These are phyloP conservation scores for Fusarium tuaranense DNA, from an alignment of 2,329 filamentous ascomycete species.

Conservation along the genomic window DNA sequence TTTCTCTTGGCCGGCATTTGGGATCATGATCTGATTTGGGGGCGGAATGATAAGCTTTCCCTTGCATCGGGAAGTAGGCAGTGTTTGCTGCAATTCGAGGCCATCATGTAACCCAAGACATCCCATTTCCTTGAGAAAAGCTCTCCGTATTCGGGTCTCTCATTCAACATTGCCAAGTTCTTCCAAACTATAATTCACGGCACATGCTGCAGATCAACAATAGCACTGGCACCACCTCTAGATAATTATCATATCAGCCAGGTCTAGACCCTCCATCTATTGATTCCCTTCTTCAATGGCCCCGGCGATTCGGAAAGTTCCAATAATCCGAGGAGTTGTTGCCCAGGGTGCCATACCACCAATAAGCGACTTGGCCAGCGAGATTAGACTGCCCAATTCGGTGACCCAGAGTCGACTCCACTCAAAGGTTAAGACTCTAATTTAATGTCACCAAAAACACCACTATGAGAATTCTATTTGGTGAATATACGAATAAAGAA, in stretches of 20 bases:
- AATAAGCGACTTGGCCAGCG: background rate
- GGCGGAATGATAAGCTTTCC: background rate
- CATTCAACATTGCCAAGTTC: background rate
- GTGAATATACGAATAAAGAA: background rate
- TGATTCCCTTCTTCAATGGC: background rate
- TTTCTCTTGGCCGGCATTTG: background rate
- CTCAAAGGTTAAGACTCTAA: conserved; percentile 1
- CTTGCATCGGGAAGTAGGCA: background rate
- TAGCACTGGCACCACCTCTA: background rate
- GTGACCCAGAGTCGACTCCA: conserved; percentile 3
- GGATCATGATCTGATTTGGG: background rate
- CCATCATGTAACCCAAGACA: background rate
- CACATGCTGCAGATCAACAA: background rate
- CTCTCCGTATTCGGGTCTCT: background rate
- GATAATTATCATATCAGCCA: background rate
- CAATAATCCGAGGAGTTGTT: background rate
- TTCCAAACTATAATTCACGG: background rate
- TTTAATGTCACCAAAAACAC: background rate
- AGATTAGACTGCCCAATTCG: background rate
- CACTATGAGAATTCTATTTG: background rate
- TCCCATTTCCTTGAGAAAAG: background rate
- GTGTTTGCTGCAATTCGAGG: background rate
- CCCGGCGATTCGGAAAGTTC: background rate
- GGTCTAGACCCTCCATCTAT: background rate
- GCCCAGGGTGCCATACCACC: background rate